Evolutionary conservation across 768 basidiomycete species (phyloP).

Genomic region (Tricholoma hemisulphureum): DNA sequence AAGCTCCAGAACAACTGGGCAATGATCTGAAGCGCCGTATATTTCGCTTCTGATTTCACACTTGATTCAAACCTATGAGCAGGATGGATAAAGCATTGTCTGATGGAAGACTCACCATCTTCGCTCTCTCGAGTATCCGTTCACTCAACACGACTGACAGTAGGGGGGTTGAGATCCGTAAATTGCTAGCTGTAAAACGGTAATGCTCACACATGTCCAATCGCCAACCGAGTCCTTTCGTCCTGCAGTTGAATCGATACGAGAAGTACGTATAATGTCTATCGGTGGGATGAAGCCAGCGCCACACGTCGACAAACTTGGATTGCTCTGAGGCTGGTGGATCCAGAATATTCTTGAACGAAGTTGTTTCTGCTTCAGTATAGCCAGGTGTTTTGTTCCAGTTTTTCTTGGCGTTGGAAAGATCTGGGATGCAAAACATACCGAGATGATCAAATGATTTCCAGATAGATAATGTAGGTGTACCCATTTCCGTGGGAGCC

Average conservation of each 20-base stretch:
- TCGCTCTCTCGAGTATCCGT: conserved; percentile 59
- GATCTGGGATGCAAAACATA: conserved; percentile 41
- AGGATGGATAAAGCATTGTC: neutral
- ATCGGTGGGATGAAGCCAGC: conserved; percentile 62
- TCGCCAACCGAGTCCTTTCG: conserved; percentile 84
- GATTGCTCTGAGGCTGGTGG: conserved; percentile 38
- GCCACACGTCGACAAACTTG: conserved; percentile 78
- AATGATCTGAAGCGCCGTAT: conserved; percentile 86
- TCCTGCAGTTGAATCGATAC: conserved; percentile 77
- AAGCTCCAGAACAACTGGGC: conserved; percentile 78
- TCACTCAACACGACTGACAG: conserved; percentile 71
- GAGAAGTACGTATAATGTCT: conserved; percentile 84
- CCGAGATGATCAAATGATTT: neutral
- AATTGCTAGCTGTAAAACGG: neutral
- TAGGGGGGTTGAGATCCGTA: neutral
- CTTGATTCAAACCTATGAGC: conserved; percentile 24
- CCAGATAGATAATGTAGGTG: neutral
- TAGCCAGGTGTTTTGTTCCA: conserved; percentile 91
- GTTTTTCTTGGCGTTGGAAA: conserved; percentile 65
- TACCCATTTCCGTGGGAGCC: conserved; percentile 74
- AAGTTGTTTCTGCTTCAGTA: conserved; percentile 76
- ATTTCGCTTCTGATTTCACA: conserved; percentile 86
- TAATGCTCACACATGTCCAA: conserved; percentile 73
- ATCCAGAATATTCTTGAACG: conserved; percentile 67
- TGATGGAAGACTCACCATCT: conserved; percentile 41